A percentile compares a stretch with the other conserved stretches of the same genome.
phyloP scores from a whole-genome alignment of 768 basidiomycete species.

The Termitomyces sp. region DNA sequence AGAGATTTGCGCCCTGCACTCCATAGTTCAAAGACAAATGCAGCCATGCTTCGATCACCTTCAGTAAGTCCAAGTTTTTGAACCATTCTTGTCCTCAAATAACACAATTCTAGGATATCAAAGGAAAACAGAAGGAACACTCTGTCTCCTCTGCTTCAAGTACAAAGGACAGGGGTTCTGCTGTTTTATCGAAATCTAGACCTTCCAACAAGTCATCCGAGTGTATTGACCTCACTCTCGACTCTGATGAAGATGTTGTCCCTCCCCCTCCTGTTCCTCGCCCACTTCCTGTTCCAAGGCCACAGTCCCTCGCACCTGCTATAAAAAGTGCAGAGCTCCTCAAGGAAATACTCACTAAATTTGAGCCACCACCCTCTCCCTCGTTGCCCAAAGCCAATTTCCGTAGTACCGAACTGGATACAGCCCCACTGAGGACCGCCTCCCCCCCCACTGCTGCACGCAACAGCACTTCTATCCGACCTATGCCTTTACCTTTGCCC shows the following conservation, averaged over 20 bases:
- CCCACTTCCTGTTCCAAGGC: not conserved
- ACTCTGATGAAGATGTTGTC: slow-evolving; percentile 5
- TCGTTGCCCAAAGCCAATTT: not conserved
- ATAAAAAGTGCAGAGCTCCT: not conserved
- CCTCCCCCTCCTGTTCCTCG: not conserved
- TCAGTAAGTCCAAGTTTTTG: not conserved
- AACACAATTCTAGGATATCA: not conserved
- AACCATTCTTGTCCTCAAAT: not conserved
- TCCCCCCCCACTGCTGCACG: not conserved
- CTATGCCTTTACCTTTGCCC: slow-evolving; percentile 12
- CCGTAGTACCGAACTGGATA: not conserved
- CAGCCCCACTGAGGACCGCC: not conserved
- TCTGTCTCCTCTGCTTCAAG: not conserved
- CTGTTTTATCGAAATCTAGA: not conserved
- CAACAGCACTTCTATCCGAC: not conserved
- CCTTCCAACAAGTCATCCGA: not conserved
- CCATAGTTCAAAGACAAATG: not conserved
- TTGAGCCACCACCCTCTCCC: not conserved
- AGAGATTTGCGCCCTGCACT: not conserved
- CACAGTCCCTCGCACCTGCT: not conserved
- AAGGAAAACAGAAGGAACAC: not conserved
- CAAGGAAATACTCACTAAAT: not conserved
- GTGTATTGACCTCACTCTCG: slow-evolving; percentile 9
- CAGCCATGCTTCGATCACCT: not conserved
- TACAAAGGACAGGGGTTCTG: not conserved